Base-by-base conservation (phyloP, 768 basidiomycete species). In the Serpula lacrymans region DNA sequence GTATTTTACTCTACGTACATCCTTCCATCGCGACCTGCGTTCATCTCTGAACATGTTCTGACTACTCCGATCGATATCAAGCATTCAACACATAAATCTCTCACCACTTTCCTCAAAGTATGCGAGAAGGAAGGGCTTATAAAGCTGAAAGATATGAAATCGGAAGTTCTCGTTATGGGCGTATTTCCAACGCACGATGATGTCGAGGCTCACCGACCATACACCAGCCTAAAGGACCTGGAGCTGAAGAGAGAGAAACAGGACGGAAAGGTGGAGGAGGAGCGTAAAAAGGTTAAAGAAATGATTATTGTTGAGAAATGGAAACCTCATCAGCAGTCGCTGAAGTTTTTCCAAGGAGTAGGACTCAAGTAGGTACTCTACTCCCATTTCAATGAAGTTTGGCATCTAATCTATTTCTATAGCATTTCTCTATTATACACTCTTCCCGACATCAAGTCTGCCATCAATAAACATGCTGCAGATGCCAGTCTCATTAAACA, bases 21-120 rank as follows among this genome's bases (percentile, higher is more conserved):
- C 35, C 74, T 94, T 2, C 90, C 90, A 5, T 80, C 71, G 38
- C 75, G 90, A n/a, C 87, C 90, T 6, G 78, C 80, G n/a, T 78
- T 76, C 57, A 12, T 55, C 47, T 43, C 48, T 48, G 57, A 31
- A 36, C 61, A 37, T n/a, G 30, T 32, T 55, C 55, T 58, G 48
- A 59, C 57, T 11, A 69, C 49, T 45, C 70, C 46, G 29, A 74
- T 86, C 43, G 87, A 77, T 49, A 84, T 94, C 59, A 91, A 86
- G 50, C 73, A 82, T 8, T 91, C 88, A 1, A 73, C 74, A 2
- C 76, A 82, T 67, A 96, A 93, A 62, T 88, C 88, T 8, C 71
- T 94, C 14, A 74, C 82, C 2, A 72, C 82, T 1, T 93, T 95
- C 67, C 71, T 96, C 52, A 92, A 87, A 57, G 54, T 75, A 13